phyloP scores from a whole-genome alignment of 768 basidiomycete genomes.

The Podaxis carcinomalis region DNA sequence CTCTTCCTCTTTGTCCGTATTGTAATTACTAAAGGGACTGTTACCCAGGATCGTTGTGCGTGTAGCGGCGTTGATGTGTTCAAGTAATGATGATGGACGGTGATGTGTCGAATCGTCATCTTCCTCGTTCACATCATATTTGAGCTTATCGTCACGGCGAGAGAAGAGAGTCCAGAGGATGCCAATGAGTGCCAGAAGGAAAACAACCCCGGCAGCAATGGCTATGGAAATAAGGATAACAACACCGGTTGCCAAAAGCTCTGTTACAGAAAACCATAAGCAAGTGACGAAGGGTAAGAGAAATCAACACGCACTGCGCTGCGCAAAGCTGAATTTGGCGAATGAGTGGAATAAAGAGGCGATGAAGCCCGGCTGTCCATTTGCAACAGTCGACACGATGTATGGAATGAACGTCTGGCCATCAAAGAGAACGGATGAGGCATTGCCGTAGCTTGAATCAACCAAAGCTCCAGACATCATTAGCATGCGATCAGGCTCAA shows the following conservation, averaged over 20 bases:
- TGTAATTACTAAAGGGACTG: constrained; percentile 32
- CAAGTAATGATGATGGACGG: constrained; percentile 82
- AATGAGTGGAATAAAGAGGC: constrained; percentile 83
- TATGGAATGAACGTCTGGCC: constrained; percentile 82
- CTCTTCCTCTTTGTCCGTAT: constrained; percentile 55
- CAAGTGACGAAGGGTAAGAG: constrained; percentile 6
- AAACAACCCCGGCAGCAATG: constrained; percentile 90
- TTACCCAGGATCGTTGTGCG: constrained; percentile 73
- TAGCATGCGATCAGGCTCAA: constrained; percentile 84
- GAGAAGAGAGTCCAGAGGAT: constrained; percentile 89
- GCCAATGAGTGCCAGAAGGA: constrained; percentile 79
- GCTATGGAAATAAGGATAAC: constrained; percentile 98
- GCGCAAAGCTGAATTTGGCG: constrained; percentile 68
- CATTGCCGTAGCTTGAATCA: constrained; percentile 69
- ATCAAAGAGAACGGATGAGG: constrained; percentile 85
- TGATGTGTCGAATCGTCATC: constrained; percentile 75
- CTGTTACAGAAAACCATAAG: constrained; percentile 32
- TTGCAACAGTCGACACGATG: constrained; percentile 58
- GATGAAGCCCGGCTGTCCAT: constrained; percentile 67
- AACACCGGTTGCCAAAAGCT: constrained; percentile 85
- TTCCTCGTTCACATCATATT: constrained; percentile 60
- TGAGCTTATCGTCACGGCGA: constrained; percentile 67
- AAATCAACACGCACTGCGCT: constrained; percentile 49
- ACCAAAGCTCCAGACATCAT: constrained; percentile 80
- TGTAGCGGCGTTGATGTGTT: constrained; percentile 89